Evolutionary conservation across 2,329 filamentous ascomycete species (phyloP).

Genomic region (Allantophomopsis cytisporea): DNA sequence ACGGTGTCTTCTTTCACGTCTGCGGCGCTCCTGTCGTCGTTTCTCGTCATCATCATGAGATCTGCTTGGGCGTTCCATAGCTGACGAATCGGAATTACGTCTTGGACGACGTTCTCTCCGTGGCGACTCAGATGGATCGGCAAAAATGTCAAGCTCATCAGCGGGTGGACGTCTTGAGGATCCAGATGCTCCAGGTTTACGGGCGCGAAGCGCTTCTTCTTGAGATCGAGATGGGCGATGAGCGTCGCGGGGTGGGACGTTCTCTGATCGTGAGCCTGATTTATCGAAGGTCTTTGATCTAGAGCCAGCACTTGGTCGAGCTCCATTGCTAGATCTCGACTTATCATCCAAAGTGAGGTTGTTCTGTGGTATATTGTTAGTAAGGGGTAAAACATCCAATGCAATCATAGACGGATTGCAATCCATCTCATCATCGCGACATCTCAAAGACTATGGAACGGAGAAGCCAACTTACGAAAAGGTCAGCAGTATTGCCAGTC

Average conservation of each 20-base stretch:
- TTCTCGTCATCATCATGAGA: slow-evolving; percentile 43
- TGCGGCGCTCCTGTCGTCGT: slow-evolving; percentile 37
- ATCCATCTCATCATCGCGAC: neutral
- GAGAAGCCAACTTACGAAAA: slow-evolving; percentile 53
- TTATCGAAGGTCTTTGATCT: slow-evolving; percentile 24
- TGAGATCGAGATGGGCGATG: slow-evolving; percentile 54
- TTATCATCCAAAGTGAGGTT: slow-evolving; percentile 54
- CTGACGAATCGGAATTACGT: slow-evolving; percentile 70
- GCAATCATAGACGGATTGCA: slow-evolving; percentile 14
- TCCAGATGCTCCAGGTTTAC: slow-evolving; percentile 25
- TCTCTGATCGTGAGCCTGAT: slow-evolving; percentile 24
- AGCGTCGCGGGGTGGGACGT: slow-evolving; percentile 26
- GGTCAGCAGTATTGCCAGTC: slow-evolving; percentile 46
- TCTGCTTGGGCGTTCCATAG: slow-evolving; percentile 42
- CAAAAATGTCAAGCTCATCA: slow-evolving; percentile 18
- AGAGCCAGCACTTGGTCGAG: slow-evolving; percentile 10
- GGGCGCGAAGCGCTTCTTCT: slow-evolving; percentile 46
- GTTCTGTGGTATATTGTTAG: slow-evolving; percentile 34
- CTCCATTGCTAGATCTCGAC: slow-evolving; percentile 21
- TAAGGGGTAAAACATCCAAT: slow-evolving; percentile 21
- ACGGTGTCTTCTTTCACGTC: slow-evolving; percentile 30
- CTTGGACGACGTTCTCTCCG: slow-evolving; percentile 39
- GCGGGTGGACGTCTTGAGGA: slow-evolving; percentile 14
- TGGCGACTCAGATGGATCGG: slow-evolving; percentile 18
- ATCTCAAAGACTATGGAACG: slow-evolving; percentile 2